These are phyloP conservation scores for Ilyonectria robusta DNA, from an alignment of 2,329 filamentous ascomycete genomes.

Conservation along the genomic window DNA sequence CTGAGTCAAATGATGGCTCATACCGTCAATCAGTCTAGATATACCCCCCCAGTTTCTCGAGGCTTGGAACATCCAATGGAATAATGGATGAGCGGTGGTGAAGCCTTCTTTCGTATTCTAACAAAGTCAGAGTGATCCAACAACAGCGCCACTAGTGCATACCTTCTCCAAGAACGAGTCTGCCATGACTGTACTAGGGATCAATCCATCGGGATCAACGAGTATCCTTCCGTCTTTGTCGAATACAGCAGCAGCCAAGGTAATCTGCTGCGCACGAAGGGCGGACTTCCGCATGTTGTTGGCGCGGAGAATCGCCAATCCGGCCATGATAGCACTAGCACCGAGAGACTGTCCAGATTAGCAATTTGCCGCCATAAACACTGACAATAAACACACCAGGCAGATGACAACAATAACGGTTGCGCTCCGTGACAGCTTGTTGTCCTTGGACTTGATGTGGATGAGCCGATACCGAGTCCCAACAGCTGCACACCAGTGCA, in stretches of 20 bases:
- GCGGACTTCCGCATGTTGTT: constrained; percentile 67
- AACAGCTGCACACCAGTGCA: constrained; percentile 87
- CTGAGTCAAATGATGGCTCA: constrained; percentile 77
- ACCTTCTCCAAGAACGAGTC: constrained; percentile 80
- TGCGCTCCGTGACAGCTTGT: constrained; percentile 69
- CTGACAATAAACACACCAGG: constrained; percentile 64
- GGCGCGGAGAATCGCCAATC: constrained; percentile 67
- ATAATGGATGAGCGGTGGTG: constrained; percentile 81
- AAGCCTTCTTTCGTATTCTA: constrained; percentile 78
- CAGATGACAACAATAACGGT: constrained; percentile 82
- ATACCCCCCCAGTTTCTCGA: constrained; percentile 83
- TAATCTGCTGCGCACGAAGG: constrained; percentile 73
- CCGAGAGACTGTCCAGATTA: constrained; percentile 65
- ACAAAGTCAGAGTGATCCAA: constrained; percentile 20
- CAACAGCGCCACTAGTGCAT: constrained; percentile 5
- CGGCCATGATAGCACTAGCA: constrained; percentile 72
- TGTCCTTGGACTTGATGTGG: constrained; percentile 51
- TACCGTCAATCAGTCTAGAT: constrained; percentile 76
- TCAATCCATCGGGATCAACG: constrained; percentile 75
- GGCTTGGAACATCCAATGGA: constrained; percentile 89
- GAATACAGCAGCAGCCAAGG: constrained; percentile 74
- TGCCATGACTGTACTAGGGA: constrained; percentile 84
- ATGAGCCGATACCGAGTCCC: constrained; percentile 78
- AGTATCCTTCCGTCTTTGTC: constrained; percentile 76
- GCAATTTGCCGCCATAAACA: neutral